Evolutionary conservation across 331 rosid species (phyloP), one percentile per base, ranked within the genome.

Genomic region (Prunus yedoensis): DNA sequence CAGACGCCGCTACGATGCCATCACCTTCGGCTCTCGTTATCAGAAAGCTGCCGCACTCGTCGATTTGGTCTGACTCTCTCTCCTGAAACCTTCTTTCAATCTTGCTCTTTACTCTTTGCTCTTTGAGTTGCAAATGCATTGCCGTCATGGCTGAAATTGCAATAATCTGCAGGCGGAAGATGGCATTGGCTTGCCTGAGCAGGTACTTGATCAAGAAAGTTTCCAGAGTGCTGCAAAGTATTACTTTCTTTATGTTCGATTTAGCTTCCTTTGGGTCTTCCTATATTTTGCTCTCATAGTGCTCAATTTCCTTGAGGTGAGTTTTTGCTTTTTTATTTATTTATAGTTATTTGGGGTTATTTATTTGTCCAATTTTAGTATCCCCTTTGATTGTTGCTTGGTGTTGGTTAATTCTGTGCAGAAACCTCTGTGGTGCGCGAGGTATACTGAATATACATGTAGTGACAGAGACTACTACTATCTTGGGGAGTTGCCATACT

Each of bases 371-470:
- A 66, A 12, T 43, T 8, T n/a, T 58, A 38, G 15, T 1, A 28
- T 4, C 15, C 51, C 11, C 10, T 10, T 6, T 5, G 7, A 20
- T 45, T 41, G 11, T 10, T 35, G 23, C n/a, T 60, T 28, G 54
- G 59, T 14, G 61, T 78, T 76, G 49, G 78, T 81, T 56, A 62
- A 70, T 27, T 77, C 30, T 82, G 70, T 67, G 72, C 92, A 94
- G 99, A 88, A 85, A 85, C 99, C 99, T 58, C 81, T 90, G 56
- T 95, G 99, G 99, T 95, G 99, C 80, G 82, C 79, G 71, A 92
- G 71, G 57, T 68, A 70, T 71, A 58, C 79, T 21, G 49, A 74
- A 2, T 64, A 83, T 77, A 77, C 97, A 78, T 92, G 99, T 73
- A 75, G 82, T 1, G 86, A 92, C 76, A 90, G 97, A 75, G 99